Base-by-base conservation (phyloP, 179 eudicot species). In the Heliamphora ciliata region DNA sequence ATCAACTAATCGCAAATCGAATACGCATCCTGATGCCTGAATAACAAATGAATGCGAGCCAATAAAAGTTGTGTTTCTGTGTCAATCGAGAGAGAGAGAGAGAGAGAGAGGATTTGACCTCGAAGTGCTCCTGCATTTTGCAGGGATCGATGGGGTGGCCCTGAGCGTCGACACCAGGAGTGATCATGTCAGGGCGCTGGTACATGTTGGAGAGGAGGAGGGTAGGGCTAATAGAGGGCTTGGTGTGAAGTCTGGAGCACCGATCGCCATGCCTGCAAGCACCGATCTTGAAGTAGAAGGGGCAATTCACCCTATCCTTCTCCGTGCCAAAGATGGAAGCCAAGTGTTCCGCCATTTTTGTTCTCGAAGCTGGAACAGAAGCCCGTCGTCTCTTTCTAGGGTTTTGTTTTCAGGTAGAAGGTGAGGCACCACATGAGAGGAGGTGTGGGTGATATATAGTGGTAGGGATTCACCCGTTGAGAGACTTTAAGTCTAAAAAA, bases 241-340 rank as follows among this genome's bases (percentile, higher is more conserved):
- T 95, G 0, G 98, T 95, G 78, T 95, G 98, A 13, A 95, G 95
- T 82, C 98, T 85, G 1, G 98, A 90, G 83, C 98, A 95, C 0
- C 97, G 89, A 78, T 95, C 98, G 0, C 97, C 98, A 80, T 95
- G 98, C 52, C 98, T 74, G 51, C 98, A 95, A 21, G 98, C 98
- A 44, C 98, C 98, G 82, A 95, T 95, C 92, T 95, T 95, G 89
- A 95, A 95, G 87, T 95, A 93, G 84, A 95, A 95, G 0, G 98
- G 98, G 78, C 98, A 95, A 85, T 95, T 47, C 40, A 60, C 44
- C 47, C 51, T 58, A 18, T 58, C 51, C 40, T 51, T 56, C 21
- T 55, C 64, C 56, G 65, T 55, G 50, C 31, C 51, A 13, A n/a
- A 11, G 8, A 72, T 44, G 51, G 74, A 69, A 69, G 98, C 98